Evolutionary conservation across 2,329 filamentous ascomycete genomes (phyloP).

Genomic region (Neofusicoccum parvum): DNA sequence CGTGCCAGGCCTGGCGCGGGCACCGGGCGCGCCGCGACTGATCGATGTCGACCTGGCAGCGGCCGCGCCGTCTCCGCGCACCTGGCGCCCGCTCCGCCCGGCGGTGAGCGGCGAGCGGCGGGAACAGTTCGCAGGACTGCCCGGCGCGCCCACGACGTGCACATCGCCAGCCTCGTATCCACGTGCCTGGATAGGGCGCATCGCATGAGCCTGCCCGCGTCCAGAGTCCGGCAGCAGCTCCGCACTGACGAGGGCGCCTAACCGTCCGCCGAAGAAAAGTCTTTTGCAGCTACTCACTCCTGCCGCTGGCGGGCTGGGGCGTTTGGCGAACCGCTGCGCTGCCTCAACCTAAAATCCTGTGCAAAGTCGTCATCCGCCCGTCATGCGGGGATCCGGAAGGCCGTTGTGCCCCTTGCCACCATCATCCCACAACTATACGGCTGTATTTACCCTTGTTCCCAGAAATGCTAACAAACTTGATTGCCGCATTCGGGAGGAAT

Average conservation of each 20-base stretch:
- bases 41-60: not conserved
- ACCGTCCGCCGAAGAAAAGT: not conserved
- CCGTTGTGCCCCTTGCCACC: slow-evolving; percentile 3
- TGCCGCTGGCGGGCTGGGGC: not conserved
- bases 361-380: slow-evolving; percentile 2
- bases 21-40: not conserved
- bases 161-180: not conserved
- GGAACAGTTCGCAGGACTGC: not conserved
- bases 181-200: not conserved
- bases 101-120: not conserved
- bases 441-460: not conserved
- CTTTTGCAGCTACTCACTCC: not conserved
- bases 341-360: slow-evolving; percentile 2
- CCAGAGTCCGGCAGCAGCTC: not conserved
- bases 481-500: not conserved
- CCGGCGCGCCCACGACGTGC: not conserved
- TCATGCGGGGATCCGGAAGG: slow-evolving; percentile 2
- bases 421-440: not conserved
- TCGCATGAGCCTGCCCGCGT: slow-evolving; percentile 12
- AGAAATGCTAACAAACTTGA: not conserved
- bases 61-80: not conserved
- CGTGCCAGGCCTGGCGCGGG: not conserved
- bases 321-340: not conserved
- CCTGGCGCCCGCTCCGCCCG: slow-evolving; percentile 5
- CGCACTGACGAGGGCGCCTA: not conserved